Base-by-base conservation (phyloP, 148 eudicot species). In the Pharnaceum exiguum region DNA sequence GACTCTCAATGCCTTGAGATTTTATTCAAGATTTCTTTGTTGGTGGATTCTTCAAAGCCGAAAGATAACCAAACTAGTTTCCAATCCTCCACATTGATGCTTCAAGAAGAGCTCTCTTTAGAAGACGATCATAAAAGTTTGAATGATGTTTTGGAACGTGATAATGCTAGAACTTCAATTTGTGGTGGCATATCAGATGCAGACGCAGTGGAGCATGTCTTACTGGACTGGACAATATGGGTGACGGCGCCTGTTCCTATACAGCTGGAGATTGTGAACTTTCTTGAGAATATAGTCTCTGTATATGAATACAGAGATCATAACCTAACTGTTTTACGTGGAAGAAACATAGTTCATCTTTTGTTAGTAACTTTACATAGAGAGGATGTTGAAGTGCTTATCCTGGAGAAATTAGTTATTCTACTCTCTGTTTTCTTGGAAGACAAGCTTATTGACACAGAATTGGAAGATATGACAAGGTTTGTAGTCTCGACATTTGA, bases 171-270 rank as follows among this genome's bases (percentile, higher is more conserved):
- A 71, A 60, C 86, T 55, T 79, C 87, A 56, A 84, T 84, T 55
- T 82, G 90, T 74, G 81, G 85, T 70, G 91, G 79, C 39, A 63
- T 90, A 37, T 86, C 95, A 61, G 83, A 90, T 69, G 84, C 87
- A 13, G 97, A 90, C 68, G 82, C 86, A 85, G 91, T 86, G 21
- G 97, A 90, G 68, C 86, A 86, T 74, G 86, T 90, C 18, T 78
- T 90, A 66, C 81, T 90, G 68, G 91, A 90, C 79, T 90, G 97
- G 97, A 80, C 89, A n/a, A 63, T 86, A 18, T 90, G 97, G 97
- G 89, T 82, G 46, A 71, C 72, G 39, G 82, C 91, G 19, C 77
- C 90, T 22, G 75, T 82, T 77, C 75, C 91, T 25, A 73, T 86
- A 44, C 97, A 90, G 64, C 77, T 90, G 46, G 73, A 94, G 51